Base-by-base conservation (phyloP, 257 asterid species). In the Scutellaria minor region DNA sequence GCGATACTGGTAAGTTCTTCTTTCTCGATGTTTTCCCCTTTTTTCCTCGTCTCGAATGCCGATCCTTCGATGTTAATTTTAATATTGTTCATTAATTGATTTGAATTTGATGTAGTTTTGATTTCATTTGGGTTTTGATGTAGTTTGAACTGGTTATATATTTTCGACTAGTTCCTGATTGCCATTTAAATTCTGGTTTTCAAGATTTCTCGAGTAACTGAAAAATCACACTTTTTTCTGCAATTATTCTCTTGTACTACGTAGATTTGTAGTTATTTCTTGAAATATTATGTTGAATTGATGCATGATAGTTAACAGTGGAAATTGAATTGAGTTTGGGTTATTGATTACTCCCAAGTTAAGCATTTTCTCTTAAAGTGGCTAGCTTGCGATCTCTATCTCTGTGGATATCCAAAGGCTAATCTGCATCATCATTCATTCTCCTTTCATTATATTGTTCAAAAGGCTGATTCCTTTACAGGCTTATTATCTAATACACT, bases 1-100 rank as follows among this genome's bases (percentile, higher is more conserved):
- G 98, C 37, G 98, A 90, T 55, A 92, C 98, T 18, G 98, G 98
- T 92, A 88, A 82, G 62, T 66, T 46, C 11, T 47, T 46, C 24
- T 40, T 61, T 45, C 56, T 62, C 24, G 14, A 41, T 35, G 7
- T 24, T 4, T 46, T 14, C 22, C 45, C 37, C 5, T 53, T 8
- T 66, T 41, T 42, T 4, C 8, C 31, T 60, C 63, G 51, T 54
- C 65, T n/a, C 1, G 2, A 18, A 80, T 66, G 71, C 47, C 47
- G 51, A 70, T 82, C 68, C 9, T 37, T 55, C 47, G n/a, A 44
- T 74, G 58, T n/a, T 56, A 27, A 45, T 55, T 56, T 47, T 31
- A 31, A 4, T 53, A 54, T 24, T 31, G 0, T 10, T 50, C 40
- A 18, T 6, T 20, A 10, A 46, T 9, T 2, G 22, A 1, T 47